phyloP scores from a whole-genome alignment of 176 grass and related monocot genomes.

The Hyparrhenia diplandra region DNA sequence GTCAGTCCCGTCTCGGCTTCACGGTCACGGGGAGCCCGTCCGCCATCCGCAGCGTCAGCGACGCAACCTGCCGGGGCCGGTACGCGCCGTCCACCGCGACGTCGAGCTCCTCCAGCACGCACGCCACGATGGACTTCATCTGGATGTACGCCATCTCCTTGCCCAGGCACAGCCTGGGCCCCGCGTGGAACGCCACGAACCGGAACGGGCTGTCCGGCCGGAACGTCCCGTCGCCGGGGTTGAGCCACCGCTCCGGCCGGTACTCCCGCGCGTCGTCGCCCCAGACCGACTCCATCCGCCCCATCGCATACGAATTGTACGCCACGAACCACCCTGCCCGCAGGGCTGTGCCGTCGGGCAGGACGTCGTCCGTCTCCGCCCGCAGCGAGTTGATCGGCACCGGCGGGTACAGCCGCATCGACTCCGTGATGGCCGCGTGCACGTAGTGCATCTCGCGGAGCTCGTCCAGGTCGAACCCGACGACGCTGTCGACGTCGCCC shows the following conservation, averaged over 20 bases:
- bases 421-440: constrained; percentile 70
- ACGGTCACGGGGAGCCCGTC: constrained; percentile 45
- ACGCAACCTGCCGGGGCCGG: constrained; percentile 27
- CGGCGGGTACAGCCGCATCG: constrained; percentile 72
- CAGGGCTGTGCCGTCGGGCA: constrained; percentile 70
- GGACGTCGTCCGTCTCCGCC: constrained; percentile 40
- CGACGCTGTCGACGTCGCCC: background rate
- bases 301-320: constrained; percentile 54
- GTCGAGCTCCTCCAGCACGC: background rate
- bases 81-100: constrained; percentile 19
- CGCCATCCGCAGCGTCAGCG: constrained; percentile 56
- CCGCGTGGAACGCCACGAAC: background rate
- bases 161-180: background rate
- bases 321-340: constrained; percentile 40
- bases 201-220: background rate
- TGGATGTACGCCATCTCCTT: background rate
- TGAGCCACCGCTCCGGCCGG: constrained; percentile 64
- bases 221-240: background rate
- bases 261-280: constrained; percentile 44
- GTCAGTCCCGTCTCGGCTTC: constrained; percentile 9
- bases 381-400: constrained; percentile 34
- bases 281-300: constrained; percentile 41
- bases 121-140: background rate
- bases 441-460: constrained; percentile 82
- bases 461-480: constrained; percentile 52